Conservation (phyloP, 257 asterid species). For the Solanum pennellii region DNA sequence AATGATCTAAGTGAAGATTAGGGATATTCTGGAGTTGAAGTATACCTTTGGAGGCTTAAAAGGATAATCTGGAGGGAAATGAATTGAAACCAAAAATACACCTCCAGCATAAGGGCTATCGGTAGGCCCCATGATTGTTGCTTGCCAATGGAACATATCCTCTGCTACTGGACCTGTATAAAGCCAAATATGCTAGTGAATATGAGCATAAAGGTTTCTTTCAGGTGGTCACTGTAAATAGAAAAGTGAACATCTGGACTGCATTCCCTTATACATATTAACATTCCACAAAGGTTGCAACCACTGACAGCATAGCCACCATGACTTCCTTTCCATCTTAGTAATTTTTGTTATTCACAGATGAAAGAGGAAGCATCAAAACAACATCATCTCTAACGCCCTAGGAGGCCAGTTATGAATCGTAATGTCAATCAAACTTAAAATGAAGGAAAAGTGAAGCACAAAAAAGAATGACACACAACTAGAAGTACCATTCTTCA, state of each 20-base stretch:
- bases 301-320: not conserved
- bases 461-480: not conserved
- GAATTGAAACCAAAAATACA: slow-evolving; percentile 37
- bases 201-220: not conserved
- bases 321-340: not conserved
- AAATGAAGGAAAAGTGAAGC: not conserved
- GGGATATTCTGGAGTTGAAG: not conserved
- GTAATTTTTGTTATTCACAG: not conserved
- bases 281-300: not conserved
- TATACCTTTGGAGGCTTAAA: slow-evolving; percentile 42
- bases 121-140: slow-evolving; percentile 38
- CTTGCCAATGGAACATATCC: slow-evolving; percentile 40
- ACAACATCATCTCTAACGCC: not conserved
- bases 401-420: not conserved
- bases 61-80: slow-evolving; percentile 37
- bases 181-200: not conserved
- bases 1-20: not conserved
- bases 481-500: not conserved
- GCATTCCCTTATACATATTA: not conserved
- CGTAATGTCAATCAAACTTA: not conserved
- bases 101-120: slow-evolving; percentile 41
- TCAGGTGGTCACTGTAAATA: not conserved
- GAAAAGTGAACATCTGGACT: not conserved
- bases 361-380: not conserved
- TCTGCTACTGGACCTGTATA: not conserved